Base-by-base conservation (phyloP, 2,329 filamentous ascomycete genomes). In the Dothistroma septosporum region DNA sequence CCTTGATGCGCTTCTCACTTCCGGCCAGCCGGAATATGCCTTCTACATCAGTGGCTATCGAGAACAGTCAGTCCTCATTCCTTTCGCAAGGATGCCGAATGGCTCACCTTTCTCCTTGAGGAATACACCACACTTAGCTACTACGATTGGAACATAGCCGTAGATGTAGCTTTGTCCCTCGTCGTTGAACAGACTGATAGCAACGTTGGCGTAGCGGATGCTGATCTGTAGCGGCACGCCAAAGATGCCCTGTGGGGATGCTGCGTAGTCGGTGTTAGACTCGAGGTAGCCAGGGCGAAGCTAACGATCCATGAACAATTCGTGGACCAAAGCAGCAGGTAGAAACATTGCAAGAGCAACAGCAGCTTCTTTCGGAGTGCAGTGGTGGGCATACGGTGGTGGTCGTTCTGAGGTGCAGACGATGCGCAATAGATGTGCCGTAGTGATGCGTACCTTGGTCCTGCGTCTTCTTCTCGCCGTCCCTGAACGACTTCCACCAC, bases 401-500 rank as follows among this genome's bases (percentile, higher is more conserved):
- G 52, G 9, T 5, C 31, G 19, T 12, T 7, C 35, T 32, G 10
- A 11, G 16, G 21, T 28, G 22, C 47, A 14, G 12, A 10, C 47
- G 28, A n/a, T 24, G 12, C 22, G 2, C 19, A 35, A n/a, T 32
- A 22, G 1, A 22, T 12, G 28, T 32, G 28, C 50, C 2, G 21
- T 33, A 21, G 50, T 53, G 50, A 48, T 61, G 68, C 76, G 73
- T 80, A 85, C 84, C 83, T 82, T 86, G 85, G 64, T 87, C 85
- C 64, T 84, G 82, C 70, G 83, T 84, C 72, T 85, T 85, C 57
- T 82, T 79, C 65, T 82, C 82, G 57, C 89, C 76, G 61, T 77
- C 84, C 78, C 94, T 94, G 79, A 99, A 97, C 70, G 88, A 87
- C 77, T 92, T 96, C 94, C 94, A 97, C 94, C 94, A 99, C 62